Conservation (phyloP, 805 yeast genomes). For the Maudiozyma barnettii region DNA sequence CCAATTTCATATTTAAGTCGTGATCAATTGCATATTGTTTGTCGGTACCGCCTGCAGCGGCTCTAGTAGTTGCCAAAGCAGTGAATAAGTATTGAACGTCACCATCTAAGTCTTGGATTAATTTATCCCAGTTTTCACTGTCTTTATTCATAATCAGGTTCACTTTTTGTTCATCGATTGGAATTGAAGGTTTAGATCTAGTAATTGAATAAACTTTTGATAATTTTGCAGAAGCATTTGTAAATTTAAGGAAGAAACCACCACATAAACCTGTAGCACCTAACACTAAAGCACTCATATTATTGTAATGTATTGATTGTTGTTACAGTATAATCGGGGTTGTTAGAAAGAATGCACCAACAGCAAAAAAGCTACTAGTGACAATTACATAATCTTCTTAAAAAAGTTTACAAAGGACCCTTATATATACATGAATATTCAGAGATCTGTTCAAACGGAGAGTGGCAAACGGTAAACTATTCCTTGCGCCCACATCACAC, state of each 20-base stretch:
- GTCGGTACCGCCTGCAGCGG: constrained; percentile 62
- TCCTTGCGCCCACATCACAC: too few species aligned
- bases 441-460: too few species aligned
- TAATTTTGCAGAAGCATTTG: constrained; percentile 31
- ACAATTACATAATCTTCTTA: too few species aligned
- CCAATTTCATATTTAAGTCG: constrained; percentile 58
- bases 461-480: too few species aligned
- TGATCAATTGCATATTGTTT: constrained; percentile 64
- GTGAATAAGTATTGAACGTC: constrained; percentile 42
- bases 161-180: constrained; percentile 25
- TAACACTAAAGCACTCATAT: constrained; percentile 33
- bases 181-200: constrained; percentile 36
- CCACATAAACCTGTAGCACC: constrained; percentile 85
- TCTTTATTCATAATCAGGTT: constrained; percentile 37
- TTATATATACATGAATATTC: too few species aligned
- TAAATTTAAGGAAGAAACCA: constrained; percentile 39
- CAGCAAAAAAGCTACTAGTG: too few species aligned
- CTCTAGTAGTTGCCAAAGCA: constrained; percentile 68
- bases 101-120: constrained; percentile 23
- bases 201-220: constrained; percentile 39
- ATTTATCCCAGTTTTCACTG: constrained; percentile 40
- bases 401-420: too few species aligned
- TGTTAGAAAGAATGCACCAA: background rate
- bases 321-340: background rate
- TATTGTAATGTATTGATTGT: background rate